Conservation (phyloP, 805 yeast genomes). For the Brettanomyces sp. region DNA sequence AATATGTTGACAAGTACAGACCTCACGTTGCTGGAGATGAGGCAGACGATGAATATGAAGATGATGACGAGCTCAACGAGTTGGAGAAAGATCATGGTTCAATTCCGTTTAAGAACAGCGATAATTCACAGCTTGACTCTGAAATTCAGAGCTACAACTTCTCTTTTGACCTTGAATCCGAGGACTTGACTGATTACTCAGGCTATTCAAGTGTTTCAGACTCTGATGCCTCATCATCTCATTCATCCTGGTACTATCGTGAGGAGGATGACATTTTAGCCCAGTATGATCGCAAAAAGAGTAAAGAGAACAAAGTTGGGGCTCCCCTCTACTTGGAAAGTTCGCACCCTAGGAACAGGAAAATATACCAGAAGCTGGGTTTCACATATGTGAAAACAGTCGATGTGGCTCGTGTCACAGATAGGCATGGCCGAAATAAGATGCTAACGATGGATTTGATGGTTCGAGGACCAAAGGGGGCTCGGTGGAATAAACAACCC, state of each 20-base stretch:
- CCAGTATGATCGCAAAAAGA: conserved; percentile 23
- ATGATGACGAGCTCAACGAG: conserved; percentile 8
- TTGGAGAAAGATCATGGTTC: conserved; percentile 7
- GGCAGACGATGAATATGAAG: conserved; percentile 5
- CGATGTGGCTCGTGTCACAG: conserved; percentile 23
- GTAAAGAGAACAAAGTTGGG: conserved; percentile 21
- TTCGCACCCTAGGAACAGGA: conserved; percentile 44
- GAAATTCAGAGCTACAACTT: conserved; percentile 26
- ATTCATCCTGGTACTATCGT: conserved; percentile 26
- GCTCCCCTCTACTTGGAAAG: conserved; percentile 43
- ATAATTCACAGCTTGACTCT: conserved; percentile 22
- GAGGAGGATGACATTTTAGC: conserved; percentile 27
- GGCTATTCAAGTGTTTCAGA: conserved; percentile 24
- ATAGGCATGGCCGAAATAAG: conserved; percentile 16
- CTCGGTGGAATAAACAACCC: conserved; percentile 21
- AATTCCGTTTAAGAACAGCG: conserved; percentile 7
- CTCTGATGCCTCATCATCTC: conserved; percentile 24
- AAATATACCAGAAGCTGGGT: conserved; percentile 46
- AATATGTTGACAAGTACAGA: conserved; percentile 29
- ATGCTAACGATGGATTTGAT: conserved; percentile 27
- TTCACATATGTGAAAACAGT: conserved; percentile 31
- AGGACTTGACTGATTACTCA: conserved; percentile 25
- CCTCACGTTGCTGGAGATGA: conserved; percentile 6
- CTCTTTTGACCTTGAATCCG: conserved; percentile 25
- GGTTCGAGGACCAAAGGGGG: conserved; percentile 30